phyloP scores from a whole-genome alignment of 257 asterid genomes.

The Avicennia marina region DNA sequence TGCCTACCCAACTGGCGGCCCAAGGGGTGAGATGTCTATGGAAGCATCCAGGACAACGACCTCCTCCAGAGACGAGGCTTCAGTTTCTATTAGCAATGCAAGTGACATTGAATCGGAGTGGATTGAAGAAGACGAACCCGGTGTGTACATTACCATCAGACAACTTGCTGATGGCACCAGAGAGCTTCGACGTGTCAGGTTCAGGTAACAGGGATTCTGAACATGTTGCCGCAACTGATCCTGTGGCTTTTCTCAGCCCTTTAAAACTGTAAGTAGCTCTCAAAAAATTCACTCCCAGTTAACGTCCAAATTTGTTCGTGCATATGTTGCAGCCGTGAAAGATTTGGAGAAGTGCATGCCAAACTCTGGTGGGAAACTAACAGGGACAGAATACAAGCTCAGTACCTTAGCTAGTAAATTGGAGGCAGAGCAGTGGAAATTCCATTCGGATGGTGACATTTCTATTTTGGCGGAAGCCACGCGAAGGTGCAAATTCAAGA shows the following conservation, averaged over 20 bases:
- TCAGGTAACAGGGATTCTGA: conserved; percentile 48
- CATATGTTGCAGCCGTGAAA: conserved; percentile 57
- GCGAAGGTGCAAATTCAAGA: conserved; percentile 3
- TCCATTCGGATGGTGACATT: not conserved
- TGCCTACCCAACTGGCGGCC: conserved; percentile 28
- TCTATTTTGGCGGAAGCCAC: not conserved
- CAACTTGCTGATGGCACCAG: conserved; percentile 84
- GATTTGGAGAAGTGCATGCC: conserved; percentile 82
- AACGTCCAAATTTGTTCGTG: not conserved
- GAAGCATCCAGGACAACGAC: conserved; percentile 84
- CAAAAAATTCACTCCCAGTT: no score
- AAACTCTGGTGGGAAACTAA: conserved; percentile 96
- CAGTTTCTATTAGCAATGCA: conserved; percentile 85
- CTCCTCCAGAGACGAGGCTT: conserved; percentile 78
- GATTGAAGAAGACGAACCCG: conserved; percentile 94
- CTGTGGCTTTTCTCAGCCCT: no score
- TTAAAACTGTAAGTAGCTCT: no score
- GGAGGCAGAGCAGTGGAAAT: not conserved
- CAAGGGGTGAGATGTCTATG: conserved; percentile 50
- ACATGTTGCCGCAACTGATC: not conserved
- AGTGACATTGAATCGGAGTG: conserved; percentile 90
- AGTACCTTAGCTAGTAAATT: conserved; percentile 53
- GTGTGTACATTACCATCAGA: conserved; percentile 86
- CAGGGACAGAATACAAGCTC: conserved; percentile 90
- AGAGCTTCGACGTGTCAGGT: conserved; percentile 92